Percentiles rank a stretch among this genome's conserved stretches.
phyloP scores from a whole-genome alignment of 2,329 filamentous ascomycete species.

The Sclerotinia glacialis region DNA sequence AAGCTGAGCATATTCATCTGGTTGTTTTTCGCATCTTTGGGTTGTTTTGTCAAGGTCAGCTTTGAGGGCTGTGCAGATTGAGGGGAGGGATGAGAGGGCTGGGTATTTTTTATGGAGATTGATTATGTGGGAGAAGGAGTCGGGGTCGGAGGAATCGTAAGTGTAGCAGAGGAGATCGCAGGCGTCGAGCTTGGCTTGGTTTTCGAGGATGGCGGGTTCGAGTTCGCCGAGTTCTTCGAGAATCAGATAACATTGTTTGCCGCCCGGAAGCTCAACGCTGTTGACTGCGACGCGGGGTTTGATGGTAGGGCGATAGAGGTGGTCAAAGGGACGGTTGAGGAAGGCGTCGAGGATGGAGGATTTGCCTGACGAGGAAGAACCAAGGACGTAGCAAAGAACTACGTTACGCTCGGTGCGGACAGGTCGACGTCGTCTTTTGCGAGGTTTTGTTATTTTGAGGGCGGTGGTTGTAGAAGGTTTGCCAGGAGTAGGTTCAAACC shows the following conservation, averaged over 20 bases:
- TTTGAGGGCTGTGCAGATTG: slow-evolving; percentile 90
- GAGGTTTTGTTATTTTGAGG: slow-evolving; percentile 86
- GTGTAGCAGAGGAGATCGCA: slow-evolving; percentile 94
- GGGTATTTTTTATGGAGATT: slow-evolving; percentile 74
- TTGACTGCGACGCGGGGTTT: slow-evolving; percentile 93
- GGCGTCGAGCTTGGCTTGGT: slow-evolving; percentile 81
- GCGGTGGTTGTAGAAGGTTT: slow-evolving; percentile 77
- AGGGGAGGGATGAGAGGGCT: slow-evolving; percentile 82
- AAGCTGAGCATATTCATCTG: slow-evolving; percentile 82
- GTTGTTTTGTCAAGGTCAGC: slow-evolving; percentile 95
- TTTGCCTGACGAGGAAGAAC: slow-evolving; percentile 83
- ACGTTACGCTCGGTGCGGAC: slow-evolving; percentile 92
- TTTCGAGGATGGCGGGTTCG: slow-evolving; percentile 93
- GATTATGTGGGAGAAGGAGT: slow-evolving; percentile 91
- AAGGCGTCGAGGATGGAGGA: slow-evolving; percentile 89
- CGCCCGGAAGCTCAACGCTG: slow-evolving; percentile 90
- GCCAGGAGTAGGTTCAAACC: slow-evolving; percentile 81
- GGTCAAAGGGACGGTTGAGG: slow-evolving; percentile 80
- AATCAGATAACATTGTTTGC: slow-evolving; percentile 96
- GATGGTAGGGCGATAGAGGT: slow-evolving; percentile 87
- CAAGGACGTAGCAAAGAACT: slow-evolving; percentile 88
- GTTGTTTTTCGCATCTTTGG: slow-evolving; percentile 87
- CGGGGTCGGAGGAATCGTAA: slow-evolving; percentile 95
- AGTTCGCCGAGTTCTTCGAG: slow-evolving; percentile 91
- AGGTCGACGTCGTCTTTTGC: slow-evolving; percentile 77